A percentile compares a stretch with the other conserved stretches of the same genome.
Conservation (phyloP, 768 basidiomycete species). For the Cystoderma amianthinum region DNA sequence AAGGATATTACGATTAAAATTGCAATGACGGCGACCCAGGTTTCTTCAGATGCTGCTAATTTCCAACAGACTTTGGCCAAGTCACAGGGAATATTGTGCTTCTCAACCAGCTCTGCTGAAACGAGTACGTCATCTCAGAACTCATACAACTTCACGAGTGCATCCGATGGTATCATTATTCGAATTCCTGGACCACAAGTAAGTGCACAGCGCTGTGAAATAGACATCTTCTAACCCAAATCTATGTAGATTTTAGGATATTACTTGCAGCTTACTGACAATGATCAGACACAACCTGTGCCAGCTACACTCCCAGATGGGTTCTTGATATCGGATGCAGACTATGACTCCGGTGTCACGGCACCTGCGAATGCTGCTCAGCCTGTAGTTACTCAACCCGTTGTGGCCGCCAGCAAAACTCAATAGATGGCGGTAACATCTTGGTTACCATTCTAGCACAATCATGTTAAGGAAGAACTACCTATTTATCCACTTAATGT, state of each 20-base stretch:
- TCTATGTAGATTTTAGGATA: background rate
- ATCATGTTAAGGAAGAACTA: too few relatives aligned
- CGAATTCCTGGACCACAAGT: constrained; percentile 14
- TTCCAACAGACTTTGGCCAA: background rate
- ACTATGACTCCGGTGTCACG: background rate
- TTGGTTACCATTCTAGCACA: too few relatives aligned
- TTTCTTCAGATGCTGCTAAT: background rate
- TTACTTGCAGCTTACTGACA: background rate
- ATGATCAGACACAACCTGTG: background rate
- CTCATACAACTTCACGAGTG: constrained; percentile 4
- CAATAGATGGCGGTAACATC: background rate
- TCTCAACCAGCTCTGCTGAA: constrained; percentile 4
- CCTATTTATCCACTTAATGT: too few relatives aligned
- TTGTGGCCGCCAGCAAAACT: background rate
- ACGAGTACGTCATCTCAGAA: constrained; percentile 1
- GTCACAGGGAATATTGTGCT: constrained; percentile 2
- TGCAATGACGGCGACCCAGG: background rate
- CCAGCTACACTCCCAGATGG: background rate
- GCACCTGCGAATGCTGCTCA: background rate
- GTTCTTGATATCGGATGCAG: background rate
- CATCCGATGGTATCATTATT: constrained; percentile 9
- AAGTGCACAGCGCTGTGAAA: background rate
- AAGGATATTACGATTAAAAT: constrained; percentile 4
- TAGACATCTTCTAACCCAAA: background rate
- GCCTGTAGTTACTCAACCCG: too few relatives aligned